Evolutionary conservation across 306 rosid genomes (phyloP), one percentile per base, ranked within the genome.

Genomic region (Glycine soja): DNA sequence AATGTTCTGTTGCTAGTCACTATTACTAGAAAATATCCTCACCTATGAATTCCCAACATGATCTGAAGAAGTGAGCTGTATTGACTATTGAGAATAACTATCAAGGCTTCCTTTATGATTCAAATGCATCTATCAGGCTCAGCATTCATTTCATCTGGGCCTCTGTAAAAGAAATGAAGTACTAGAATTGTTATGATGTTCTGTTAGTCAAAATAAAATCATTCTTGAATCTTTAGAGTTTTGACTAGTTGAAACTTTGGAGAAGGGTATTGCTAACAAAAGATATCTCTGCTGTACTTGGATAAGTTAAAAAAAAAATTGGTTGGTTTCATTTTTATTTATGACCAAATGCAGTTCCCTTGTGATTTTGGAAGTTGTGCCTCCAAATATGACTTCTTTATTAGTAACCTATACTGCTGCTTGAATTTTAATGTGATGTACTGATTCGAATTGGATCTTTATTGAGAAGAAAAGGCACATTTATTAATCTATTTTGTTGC

Each of bases 81-180:
- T 69, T 46, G 38, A 18, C 9, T 43, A 69, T 69, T 18, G 42
- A 19, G 42, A 67, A 16, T 47, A 24, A 38, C 16, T n/a, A 10
- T 36, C n/a, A 16, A 5, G 14, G 14, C 6, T 24, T 34, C 36
- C 36, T 54, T n/a, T n/a, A 63, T 64, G 18, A 6, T 59, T 48
- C 10, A 76, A 46, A 56, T 74, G 78, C 54, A 53, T 74, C 40
- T 16, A 40, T 56, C 68, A 74, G 47, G 40, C 53, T 38, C 24
- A 4, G 30, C 30, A 66, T 77, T 52, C 11, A 16, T 65, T 67
- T 66, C 75, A 52, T 7, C 24, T 19, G 24, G 24, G 24, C 24
- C 7, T 12, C 47, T 38, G 10, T 51, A 14, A 4, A 18, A 42
- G 32, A 70, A 46, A 58, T 45, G 52, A 56, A 43, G 36, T 45